Base-by-base conservation (phyloP, 1,284 basidiomycete genomes). In the Trichosporon asahii region DNA sequence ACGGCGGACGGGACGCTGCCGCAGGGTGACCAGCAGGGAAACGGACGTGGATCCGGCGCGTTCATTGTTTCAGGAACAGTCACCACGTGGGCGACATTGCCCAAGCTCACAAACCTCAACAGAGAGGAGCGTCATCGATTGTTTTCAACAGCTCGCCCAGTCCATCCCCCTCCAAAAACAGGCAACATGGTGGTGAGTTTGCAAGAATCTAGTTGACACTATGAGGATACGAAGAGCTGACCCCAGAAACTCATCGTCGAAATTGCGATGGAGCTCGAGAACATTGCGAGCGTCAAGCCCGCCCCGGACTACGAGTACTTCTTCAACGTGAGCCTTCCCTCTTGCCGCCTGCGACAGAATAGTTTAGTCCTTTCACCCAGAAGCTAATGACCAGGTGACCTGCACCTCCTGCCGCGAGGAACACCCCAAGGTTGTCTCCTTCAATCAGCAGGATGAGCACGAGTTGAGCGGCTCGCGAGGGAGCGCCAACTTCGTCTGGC, bases 191-290 rank as follows among this genome's bases (percentile, higher is more conserved):
- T 72, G 21, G 71, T 72, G 31, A 49, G 71, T 65, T 15, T 14
- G 18, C 15, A 33, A 5, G 1, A 27, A 6, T 12, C 6, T 9
- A 29, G 14, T 21, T 1, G 1, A 11, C n/a, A 27, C 14, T 14
- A 2, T 49, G 53, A 11, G 2, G 8, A 0, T n/a, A 7, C 31
- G n/a, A n/a, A 33, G 7, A 23, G 33, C 67, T 70, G 63, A 70
- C 72, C 1, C 6, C 66, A 84, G 83, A 84, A 84, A 80, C 75
- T 84, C 21, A 75, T 76, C 64, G 78, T 84, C 3, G 72, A 73
- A 57, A 79, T 84, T 31, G 77, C 79, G 25, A 82, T 84, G 79
- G 82, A 84, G 73, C 73, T 82, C 37, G 83, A 84, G 70, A 81
- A 81, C 66, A 76, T 83, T 7, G 80, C 77, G 23, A 76, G 81